Evolutionary conservation across 257 asterid genomes (phyloP).

Genomic region (Anisodus acutangulus): DNA sequence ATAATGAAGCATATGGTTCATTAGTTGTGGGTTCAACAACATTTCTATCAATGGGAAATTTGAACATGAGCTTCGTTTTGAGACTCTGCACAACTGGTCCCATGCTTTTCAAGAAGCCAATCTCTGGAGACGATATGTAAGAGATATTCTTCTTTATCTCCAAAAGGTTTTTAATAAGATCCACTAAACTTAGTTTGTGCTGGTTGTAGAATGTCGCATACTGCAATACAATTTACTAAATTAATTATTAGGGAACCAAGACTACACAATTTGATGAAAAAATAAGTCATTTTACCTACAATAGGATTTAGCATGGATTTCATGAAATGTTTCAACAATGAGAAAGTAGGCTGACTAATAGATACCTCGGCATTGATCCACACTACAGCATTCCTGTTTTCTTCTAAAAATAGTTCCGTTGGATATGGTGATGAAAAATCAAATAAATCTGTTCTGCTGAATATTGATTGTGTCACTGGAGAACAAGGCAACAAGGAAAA

Average conservation of each 20-base stretch:
- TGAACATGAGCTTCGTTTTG: conserved; percentile 61
- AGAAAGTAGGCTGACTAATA: neutral
- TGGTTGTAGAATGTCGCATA: conserved; percentile 70
- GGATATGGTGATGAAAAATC: conserved; percentile 28
- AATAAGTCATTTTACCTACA: neutral
- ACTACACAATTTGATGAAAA: neutral
- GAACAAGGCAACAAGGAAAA: neutral
- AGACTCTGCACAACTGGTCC: conserved; percentile 46
- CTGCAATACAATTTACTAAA: conserved; percentile 46
- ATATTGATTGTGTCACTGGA: conserved; percentile 20
- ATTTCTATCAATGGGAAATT: conserved; percentile 41
- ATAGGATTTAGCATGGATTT: neutral
- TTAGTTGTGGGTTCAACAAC: conserved; percentile 70
- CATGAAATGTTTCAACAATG: neutral
- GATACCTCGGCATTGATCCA: conserved; percentile 89
- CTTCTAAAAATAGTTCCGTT: conserved; percentile 45
- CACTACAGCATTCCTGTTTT: conserved; percentile 41
- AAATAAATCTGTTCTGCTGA: conserved; percentile 27
- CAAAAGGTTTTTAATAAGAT: conserved; percentile 39
- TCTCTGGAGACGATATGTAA: conserved; percentile 90
- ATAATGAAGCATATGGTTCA: conserved; percentile 54
- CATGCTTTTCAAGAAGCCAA: conserved; percentile 76
- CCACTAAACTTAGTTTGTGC: conserved; percentile 54
- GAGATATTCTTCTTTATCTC: conserved; percentile 47
- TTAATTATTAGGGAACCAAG: neutral